Evolutionary conservation across 495 filamentous ascomycete genomes (phyloP).

Genomic region (Talaromyces borbonicus): DNA sequence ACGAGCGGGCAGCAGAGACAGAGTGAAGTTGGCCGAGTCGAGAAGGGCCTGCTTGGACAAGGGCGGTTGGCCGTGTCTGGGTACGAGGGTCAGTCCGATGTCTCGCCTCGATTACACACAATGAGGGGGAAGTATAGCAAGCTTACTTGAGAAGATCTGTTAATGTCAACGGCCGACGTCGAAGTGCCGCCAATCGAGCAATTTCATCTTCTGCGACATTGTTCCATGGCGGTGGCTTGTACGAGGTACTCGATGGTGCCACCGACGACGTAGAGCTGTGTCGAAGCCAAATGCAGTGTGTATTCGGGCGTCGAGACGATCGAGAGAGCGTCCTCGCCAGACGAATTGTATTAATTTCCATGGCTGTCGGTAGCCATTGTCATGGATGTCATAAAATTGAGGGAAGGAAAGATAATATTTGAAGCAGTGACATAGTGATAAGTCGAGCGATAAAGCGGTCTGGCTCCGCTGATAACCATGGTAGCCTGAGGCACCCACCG

Average conservation of each 20-base stretch:
- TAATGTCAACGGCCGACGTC: slow-evolving; percentile 71
- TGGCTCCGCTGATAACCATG: too few species aligned
- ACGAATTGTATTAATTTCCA: slow-evolving; percentile 1
- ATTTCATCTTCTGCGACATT: slow-evolving; percentile 61
- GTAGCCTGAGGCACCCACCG: too few species aligned
- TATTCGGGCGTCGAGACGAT: background rate
- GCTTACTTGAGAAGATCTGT: slow-evolving; percentile 78
- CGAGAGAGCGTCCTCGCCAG: background rate
- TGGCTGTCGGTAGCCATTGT: background rate
- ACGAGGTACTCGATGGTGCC: background rate
- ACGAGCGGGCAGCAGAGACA: slow-evolving; percentile 84
- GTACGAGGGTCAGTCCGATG: slow-evolving; percentile 1
- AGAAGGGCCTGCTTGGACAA: slow-evolving; percentile 70
- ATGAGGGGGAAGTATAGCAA: background rate
- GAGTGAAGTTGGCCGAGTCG: slow-evolving; percentile 86
- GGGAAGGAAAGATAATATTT: background rate
- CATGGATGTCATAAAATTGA: background rate
- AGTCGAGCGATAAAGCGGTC: too few species aligned
- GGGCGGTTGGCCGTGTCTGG: slow-evolving; percentile 81
- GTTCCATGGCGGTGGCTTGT: slow-evolving; percentile 15
- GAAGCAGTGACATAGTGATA: too few species aligned
- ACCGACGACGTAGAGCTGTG: background rate
- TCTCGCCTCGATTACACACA: background rate
- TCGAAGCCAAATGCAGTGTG: background rate
- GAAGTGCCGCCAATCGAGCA: slow-evolving; percentile 62